Base-by-base conservation (phyloP, 345 rosid genomes). In the Draba incana region DNA sequence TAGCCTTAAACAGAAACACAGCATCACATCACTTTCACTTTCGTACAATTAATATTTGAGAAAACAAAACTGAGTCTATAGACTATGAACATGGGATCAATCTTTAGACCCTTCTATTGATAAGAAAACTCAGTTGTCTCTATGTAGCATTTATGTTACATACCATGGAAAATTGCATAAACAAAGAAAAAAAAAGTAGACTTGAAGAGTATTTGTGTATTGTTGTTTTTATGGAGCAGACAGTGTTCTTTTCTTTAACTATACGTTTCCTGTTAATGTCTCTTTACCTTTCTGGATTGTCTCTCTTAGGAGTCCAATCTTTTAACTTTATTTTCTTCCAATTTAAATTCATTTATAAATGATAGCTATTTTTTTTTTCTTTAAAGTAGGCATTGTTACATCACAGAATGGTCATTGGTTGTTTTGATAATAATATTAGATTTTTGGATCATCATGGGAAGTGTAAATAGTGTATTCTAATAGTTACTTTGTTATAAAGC, bases 1-100 rank as follows among this genome's bases (percentile, higher is more conserved):
- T 68, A 68, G 58, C 59, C 69, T 62, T 75, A 75, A 75, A 53
- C 69, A 75, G 78, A 68, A 68, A 62, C 74, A 38, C 44, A 68
- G 39, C 74, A 75, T 75, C 78, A 75, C 69, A 75, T 75, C 78
- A 67, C 69, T 74, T 67, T 74, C 73, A 74, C 69, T 68, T 61
- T 61, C 62, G 14, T 58, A 67, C 78, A 74, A 67, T 67, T 28
- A 74, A 65, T 64, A 65, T 57, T 48, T 64, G 58, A 64, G 2
- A 28, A 28, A 28, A 28, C 2, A 72, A 59, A 35, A 49, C 68
- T 59, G 54, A 66, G 71, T 49, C 77, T 73, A 66, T 51, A 57
- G 35, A 59, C 62, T 66, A 74, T 59, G 65, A 74, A 74, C 10
- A 45, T 74, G 70, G 23, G 45, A 56, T 64, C 15, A 30, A 48